Base-by-base conservation (phyloP, 2,329 filamentous ascomycete genomes). In the Colletotrichum paranaense region DNA sequence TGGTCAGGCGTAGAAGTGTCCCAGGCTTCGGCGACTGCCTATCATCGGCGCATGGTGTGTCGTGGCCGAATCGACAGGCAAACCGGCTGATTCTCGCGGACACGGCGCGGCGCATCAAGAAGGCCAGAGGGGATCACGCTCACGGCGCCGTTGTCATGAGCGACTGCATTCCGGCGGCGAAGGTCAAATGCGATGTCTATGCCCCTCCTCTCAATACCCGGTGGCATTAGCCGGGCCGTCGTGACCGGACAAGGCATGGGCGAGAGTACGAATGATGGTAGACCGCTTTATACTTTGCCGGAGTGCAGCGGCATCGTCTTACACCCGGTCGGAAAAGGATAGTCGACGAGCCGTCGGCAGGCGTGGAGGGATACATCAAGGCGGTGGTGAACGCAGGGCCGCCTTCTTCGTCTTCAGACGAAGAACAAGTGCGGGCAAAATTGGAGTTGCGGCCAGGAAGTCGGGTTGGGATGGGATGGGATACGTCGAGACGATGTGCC, bases 261-360 rank as follows among this genome's bases (percentile, higher is more conserved):
- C 16, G 19, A n/a, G 19, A n/a, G 16, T 16, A 19, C n/a, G 53
- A 22, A 49, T 63, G 30, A 12, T 24, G 28, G 28, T 49, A 35
- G 26, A 14, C 52, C 30, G 35, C 12, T n/a, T 35, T 35, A 38
- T 32, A 52, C 38, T 19, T 53, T 42, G 19, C 55, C 28, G 58
- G 35, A 46, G 42, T 53, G 38, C 62, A 66, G 53, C 30, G 24
- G 24, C 42, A 22, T 30, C 8, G 22, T 28, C 38, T n/a, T 69
- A 55, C 55, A 35, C 56, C 56, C 30, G 67, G 38, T 69, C 42
- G 56, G 49, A 26, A 42, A 35, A 56, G 46, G 46, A 35, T 71
- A 49, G 26, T 56, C 46, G 49, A 60, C 49, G 26, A 67, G 56
- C 63, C 56, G 63, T 67, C 63, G 19, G 35, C 30, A 35, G 57